Base-by-base conservation (phyloP, 1,284 basidiomycete genomes). In the Ganoderma lingzhi region DNA sequence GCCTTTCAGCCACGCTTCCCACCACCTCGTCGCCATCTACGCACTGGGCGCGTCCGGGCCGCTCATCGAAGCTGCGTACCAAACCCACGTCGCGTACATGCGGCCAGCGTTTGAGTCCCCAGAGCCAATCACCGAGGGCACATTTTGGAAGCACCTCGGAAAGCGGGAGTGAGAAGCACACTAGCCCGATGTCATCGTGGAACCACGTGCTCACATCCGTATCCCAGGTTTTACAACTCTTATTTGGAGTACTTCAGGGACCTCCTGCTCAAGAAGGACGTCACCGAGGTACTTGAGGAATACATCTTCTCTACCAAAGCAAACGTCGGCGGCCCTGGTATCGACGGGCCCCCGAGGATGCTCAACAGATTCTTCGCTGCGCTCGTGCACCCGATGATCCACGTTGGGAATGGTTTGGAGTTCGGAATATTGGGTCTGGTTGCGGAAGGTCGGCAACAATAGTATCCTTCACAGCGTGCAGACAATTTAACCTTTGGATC, bases 321-420 rank as follows among this genome's bases (percentile, higher is more conserved):
- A 42, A 92, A 91, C 71, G 80, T 84, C 71, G 79, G 69, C 14
- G 66, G 63, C 1, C 23, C 62, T n/a, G 70, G 65, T 4, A 48
- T 55, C 19, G 63, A 73, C 0, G 74, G 73, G 0, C 66, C 65
- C 15, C 74, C 76, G 9, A 78, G 85, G 71, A 91, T 93, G 90
- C 78, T 92, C 2, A 85, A 84, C 69, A 84, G 90, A 3, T 83
- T 91, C 73, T 71, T 90, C 14, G 84, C 84, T 6, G 89, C 87
- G 19, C 77, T 92, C 9, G 64, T 92, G 0, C 92, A 93, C 70
- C 89, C 90, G 0, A 76, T 91, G 71, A 91, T 93, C 51, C 89
- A 92, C 70, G 73, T 81, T 1, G 90, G 89, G 0, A 89, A 89
- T 76, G 91, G 90, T 1, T 77, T 85, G 5, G 91, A 93, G 75